Evolutionary conservation across 441 rosid genomes (phyloP).

Genomic region (Adansonia rubrostipa): DNA sequence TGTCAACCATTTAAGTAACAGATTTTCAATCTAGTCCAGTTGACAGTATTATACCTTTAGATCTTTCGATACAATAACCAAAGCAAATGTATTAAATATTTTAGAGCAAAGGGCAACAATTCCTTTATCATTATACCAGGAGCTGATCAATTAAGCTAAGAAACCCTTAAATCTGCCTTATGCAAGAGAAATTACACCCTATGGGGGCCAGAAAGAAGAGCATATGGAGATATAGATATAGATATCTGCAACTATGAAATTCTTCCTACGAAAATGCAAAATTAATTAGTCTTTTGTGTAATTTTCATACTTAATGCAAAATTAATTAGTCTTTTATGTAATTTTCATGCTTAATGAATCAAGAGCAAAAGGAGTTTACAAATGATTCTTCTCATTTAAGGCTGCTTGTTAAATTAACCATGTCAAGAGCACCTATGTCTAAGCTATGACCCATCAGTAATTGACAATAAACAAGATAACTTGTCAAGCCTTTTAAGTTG

Average conservation of each 20-base stretch:
- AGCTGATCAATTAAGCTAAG: slow-evolving; percentile 15
- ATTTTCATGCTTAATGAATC: background rate
- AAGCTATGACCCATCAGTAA: background rate
- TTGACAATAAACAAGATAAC: background rate
- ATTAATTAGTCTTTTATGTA: background rate
- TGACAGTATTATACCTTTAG: background rate
- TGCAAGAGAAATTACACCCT: background rate
- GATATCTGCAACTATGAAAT: background rate
- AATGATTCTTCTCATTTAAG: background rate
- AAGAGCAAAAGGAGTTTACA: slow-evolving; percentile 10
- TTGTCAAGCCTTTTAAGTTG: background rate
- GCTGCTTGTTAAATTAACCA: background rate
- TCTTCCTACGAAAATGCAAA: slow-evolving; percentile 13
- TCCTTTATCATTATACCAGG: background rate
- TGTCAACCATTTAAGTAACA: slow-evolving; percentile 8
- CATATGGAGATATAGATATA: background rate
- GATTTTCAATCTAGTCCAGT: slow-evolving; percentile 13
- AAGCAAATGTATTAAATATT: background rate
- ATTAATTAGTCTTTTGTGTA: background rate
- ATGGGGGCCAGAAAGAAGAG: slow-evolving; percentile 4
- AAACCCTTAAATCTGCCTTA: background rate
- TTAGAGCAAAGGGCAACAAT: background rate
- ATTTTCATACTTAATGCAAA: slow-evolving; percentile 6
- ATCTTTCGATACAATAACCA: background rate
- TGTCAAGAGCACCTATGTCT: background rate